Evolutionary conservation across 257 asterid genomes (phyloP), one percentile per base, ranked within the genome.

Genomic region (Gynochthodes officinalis): DNA sequence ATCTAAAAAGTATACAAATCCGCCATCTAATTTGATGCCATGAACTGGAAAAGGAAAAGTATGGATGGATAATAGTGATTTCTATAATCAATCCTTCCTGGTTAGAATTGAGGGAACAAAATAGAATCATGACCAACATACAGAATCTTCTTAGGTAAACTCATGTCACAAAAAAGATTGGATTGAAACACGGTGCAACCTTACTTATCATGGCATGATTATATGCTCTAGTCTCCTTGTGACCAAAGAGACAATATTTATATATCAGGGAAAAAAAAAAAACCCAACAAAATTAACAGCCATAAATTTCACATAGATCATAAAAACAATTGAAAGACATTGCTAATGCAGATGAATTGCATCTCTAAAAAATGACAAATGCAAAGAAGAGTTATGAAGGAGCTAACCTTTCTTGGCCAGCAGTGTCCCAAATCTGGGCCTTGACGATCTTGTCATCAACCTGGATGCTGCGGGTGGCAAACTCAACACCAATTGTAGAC

Each of bases 371-470:
- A 37, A 7, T 37, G 42, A 37, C 6, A 37, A 37, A 37, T 37
- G 7, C 42, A 37, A 4, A 19, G 16, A 2, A 5, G 19, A 39
- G 53, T 16, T 2, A 44, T 30, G 37, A 4, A 2, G 18, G 19
- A 39, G 50, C 7, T 27, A 30, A 86, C 95, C 96, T 90, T 74
- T 90, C 97, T 71, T 90, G 97, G 43, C 97, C 97, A 25, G 97
- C 97, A 25, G 96, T 90, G 43, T 90, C 97, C 97, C 97, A 90
- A 77, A 90, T 90, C 84, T 90, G 97, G 43, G 97, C 97, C 80
- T 90, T 90, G 39, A 90, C 88, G 62, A 88, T 79, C 84, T 90
- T 90, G 50, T 88, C 91, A 58, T 88, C 95, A 28, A 86, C 97
- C 60, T 81, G 84, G 65, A 90, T 90, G 18, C 91, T 88, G 15